These are phyloP conservation scores for Lodderomyces margitis DNA, from an alignment of 1,139 yeast species.

Conservation along the genomic window DNA sequence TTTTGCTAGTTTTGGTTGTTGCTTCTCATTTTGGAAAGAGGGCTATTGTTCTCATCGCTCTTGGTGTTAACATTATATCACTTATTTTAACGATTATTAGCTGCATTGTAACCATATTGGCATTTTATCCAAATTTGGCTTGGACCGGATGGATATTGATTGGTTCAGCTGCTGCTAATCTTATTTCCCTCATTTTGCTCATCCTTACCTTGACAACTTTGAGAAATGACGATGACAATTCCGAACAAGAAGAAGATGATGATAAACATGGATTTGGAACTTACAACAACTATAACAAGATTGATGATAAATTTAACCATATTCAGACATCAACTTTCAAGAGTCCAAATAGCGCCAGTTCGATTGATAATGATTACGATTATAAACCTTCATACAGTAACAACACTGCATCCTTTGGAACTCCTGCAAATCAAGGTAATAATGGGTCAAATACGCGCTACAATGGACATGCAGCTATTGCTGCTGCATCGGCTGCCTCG, in stretches of 20 bases:
- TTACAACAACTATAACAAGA: conserved; percentile 8
- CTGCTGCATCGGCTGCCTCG: conserved; percentile 6
- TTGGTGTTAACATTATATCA: conserved; percentile 38
- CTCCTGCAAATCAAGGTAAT: conserved; percentile 1
- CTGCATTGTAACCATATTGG: conserved; percentile 53
- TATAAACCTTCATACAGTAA: conserved; percentile 18
- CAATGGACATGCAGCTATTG: conserved; percentile 5
- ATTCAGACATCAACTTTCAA: conserved; percentile 14
- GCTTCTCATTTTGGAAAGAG: conserved; percentile 25
- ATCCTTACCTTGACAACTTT: conserved; percentile 20
- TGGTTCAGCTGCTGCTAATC: conserved; percentile 58
- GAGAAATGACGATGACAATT: conserved; percentile 18
- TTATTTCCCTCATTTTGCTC: conserved; percentile 34
- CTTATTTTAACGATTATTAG: conserved; percentile 52
- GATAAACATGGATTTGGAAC: conserved; percentile 15
- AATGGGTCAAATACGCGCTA: background rate
- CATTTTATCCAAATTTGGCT: conserved; percentile 59
- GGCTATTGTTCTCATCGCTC: conserved; percentile 22
- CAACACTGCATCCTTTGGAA: background rate
- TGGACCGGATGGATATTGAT: conserved; percentile 73
- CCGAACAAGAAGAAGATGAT: conserved; percentile 27
- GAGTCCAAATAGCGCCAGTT: conserved; percentile 14
- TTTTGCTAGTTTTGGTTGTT: conserved; percentile 37
- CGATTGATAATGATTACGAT: conserved; percentile 30
- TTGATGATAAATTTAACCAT: conserved; percentile 15